phyloP scores from a whole-genome alignment of 805 yeast species.

The Ascoidea asiatica region DNA sequence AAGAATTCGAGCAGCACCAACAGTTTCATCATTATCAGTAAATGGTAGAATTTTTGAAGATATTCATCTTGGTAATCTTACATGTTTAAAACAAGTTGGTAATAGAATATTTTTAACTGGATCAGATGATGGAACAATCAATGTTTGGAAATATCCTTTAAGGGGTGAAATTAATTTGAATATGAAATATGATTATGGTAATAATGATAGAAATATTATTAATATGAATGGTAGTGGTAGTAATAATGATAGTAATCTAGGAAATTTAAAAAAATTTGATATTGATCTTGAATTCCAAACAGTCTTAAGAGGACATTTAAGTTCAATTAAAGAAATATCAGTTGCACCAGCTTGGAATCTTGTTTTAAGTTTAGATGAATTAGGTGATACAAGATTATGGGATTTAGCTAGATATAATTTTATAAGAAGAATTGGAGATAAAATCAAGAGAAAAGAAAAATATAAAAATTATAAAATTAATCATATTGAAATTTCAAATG shows the following conservation, averaged over 20 bases:
- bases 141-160: slow-evolving; percentile 37
- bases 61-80: slow-evolving; percentile 26
- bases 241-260: slow-evolving; percentile 9
- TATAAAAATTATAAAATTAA: too few species aligned
- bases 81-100: slow-evolving; percentile 27
- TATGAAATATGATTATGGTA: neutral
- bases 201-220: slow-evolving; percentile 11
- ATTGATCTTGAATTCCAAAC: slow-evolving; percentile 25
- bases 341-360: slow-evolving; percentile 39
- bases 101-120: slow-evolving; percentile 32
- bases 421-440: slow-evolving; percentile 22
- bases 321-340: slow-evolving; percentile 29
- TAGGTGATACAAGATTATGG: slow-evolving; percentile 51
- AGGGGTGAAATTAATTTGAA: too few species aligned
- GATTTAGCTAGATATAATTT: slow-evolving; percentile 40
- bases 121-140: slow-evolving; percentile 44
- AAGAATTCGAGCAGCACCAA: slow-evolving; percentile 4
- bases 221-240: neutral
- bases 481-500: slow-evolving; percentile 34
- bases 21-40: slow-evolving; percentile 15
- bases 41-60: slow-evolving; percentile 30
- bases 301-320: slow-evolving; percentile 45
- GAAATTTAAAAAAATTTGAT: slow-evolving; percentile 11
- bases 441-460: slow-evolving; percentile 3
- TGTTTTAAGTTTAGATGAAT: slow-evolving; percentile 37